Evolutionary conservation across 2,329 filamentous ascomycete genomes (phyloP), one percentile per base, ranked within the genome.

Genomic region (Fusarium brevicatenulatum): DNA sequence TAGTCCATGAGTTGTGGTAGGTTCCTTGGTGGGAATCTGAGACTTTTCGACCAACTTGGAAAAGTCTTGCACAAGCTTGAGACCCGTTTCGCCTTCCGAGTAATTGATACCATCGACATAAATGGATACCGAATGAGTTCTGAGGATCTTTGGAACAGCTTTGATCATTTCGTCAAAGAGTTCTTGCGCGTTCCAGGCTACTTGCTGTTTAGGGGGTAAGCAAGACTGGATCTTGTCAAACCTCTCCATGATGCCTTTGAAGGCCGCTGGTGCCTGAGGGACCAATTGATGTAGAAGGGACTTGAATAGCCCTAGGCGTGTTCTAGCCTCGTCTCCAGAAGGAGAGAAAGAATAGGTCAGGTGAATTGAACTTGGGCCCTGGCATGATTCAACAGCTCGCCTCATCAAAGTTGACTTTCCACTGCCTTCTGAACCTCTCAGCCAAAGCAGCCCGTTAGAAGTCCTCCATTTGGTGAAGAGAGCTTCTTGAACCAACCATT

Each of bases 341-440:
- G 30, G 10, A 11, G 12, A 53, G 11, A 65, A 63, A 2, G 9
- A 54, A 4, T 63, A 63, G 10, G n/a, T 54, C n/a, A 63, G 12
- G n/a, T 65, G 46, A 4, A 63, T 36, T 18, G n/a, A 15, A 18
- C 9, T 43, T 10, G 39, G 46, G 5, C 18, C 18, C 50, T 32
- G 10, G 40, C 47, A 30, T 2, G n/a, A 39, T 4, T 53, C 21
- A 44, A 63, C 34, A 28, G 46, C 46, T 9, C 40, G 39, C n/a
- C 23, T 32, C 62, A 46, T 64, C n/a, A 64, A 23, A 10, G 57
- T 63, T 5, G 62, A 53, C 32, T 64, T 64, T 34, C 57, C 62
- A 25, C 62, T 44, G 4, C 62, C 57, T 2, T 64, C 62, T 5
- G 44, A 52, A 1, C 57, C 61, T 44, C 44, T 40, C 5, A 64